Conservation (phyloP, 441 rosid genomes). For the Erysimum cheiri region DNA sequence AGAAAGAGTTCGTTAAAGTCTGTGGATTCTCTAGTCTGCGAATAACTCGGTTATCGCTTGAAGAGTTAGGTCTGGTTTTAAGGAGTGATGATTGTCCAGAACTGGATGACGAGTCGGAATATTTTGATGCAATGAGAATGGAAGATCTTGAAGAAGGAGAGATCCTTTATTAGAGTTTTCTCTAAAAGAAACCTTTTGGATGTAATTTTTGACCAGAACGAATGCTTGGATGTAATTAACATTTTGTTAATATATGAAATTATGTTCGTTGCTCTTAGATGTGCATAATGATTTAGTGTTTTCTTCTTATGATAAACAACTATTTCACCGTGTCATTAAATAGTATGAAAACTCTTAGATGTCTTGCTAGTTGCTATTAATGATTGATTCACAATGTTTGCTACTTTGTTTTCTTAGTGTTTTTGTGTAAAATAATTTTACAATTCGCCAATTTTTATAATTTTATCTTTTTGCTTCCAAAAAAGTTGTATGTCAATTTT, state of each 20-base stretch:
- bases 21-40: constrained; percentile 18
- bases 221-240: constrained; percentile 6
- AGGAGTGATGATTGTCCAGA: constrained; percentile 8
- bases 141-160: constrained; percentile 43
- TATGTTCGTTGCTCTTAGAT: background rate
- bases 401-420: too few relatives aligned
- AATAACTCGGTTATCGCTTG: background rate
- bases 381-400: too few relatives aligned
- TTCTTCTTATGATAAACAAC: background rate
- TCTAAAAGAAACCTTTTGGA: constrained; percentile 13
- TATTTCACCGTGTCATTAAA: background rate
- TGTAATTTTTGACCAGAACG: constrained; percentile 25
- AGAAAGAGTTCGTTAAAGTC: background rate
- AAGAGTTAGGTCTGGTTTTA: constrained; percentile 36
- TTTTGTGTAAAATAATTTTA: too few relatives aligned
- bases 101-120: constrained; percentile 3
- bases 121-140: background rate
- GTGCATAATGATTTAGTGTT: background rate
- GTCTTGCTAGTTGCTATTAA: too few relatives aligned
- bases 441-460: too few relatives aligned
- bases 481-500: too few relatives aligned
- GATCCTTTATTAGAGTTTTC: constrained; percentile 22
- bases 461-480: too few relatives aligned
- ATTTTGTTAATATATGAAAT: constrained; percentile 28
- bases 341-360: too few relatives aligned